Evolutionary conservation across 2,329 filamentous ascomycete species (phyloP), one percentile per base, ranked within the genome.

Genomic region (Xylaria multiplex): DNA sequence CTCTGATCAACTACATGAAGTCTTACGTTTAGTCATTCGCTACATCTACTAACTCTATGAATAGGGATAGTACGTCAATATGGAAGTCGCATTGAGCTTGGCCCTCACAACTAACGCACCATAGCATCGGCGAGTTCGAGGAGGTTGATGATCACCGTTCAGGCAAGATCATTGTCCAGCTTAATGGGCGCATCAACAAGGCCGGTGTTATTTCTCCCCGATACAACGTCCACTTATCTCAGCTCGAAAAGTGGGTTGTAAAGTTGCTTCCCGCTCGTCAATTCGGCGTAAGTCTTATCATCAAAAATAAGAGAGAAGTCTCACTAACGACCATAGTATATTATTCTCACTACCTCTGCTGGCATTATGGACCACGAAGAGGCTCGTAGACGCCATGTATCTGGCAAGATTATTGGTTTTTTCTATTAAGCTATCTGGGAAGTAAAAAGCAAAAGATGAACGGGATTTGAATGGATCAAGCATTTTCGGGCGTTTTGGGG

Each of bases 361-460:
- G 96, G 96, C 83, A 99, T 99, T 84, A 98, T 99, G 95, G 96
- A 99, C 88, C 96, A 99, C 88, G 96, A 99, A 89, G 96, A 99
- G 90, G 96, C 96, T 76, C 89, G 96, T 81, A 89, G 96, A 84
- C 98, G 98, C 91, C 96, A 99, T 88, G 96, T 98, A 81, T 90
- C 95, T 77, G 96, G 96, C 85, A 99, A 99, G 91, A 93, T 99
- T 85, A 93, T 98, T 78, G 96, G 96, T 79, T 99, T 98, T 91
- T 97, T 97, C 89, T 98, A 97, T 89, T 97, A 96, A 79, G 77
- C 70, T 58, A 59, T 43, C 48, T 55, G 56, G 48, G 30, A 61
- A 48, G n/a, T 58, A 46, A 14, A 45, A 42, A 42, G 43, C 59
- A 65, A 55, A 62, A 63, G 27, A 35, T 35, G 45, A 57, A 54